A percentile compares a stretch with the other conserved stretches of the same genome.
phyloP scores from a whole-genome alignment of 176 grass and related monocot species.

The Urochloa ruziziensis region DNA sequence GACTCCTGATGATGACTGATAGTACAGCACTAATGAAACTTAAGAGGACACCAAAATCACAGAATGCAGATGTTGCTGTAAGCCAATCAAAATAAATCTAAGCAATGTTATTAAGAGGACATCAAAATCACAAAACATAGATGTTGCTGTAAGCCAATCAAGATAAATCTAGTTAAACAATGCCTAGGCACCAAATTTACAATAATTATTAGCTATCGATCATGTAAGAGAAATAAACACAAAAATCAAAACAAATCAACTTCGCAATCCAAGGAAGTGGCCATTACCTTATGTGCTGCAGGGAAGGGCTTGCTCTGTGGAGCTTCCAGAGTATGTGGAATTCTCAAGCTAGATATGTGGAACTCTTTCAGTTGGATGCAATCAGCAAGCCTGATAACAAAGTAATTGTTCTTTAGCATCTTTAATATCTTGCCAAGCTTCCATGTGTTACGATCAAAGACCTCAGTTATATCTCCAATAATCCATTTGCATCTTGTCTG shows the following conservation, averaged over 20 bases:
- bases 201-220: background rate
- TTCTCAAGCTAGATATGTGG: constrained; percentile 56
- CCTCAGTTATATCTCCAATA: constrained; percentile 67
- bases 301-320: constrained; percentile 15
- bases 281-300: constrained; percentile 33
- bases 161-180: background rate
- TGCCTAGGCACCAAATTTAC: background rate
- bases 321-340: constrained; percentile 29
- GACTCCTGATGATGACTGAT: background rate
- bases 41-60: background rate
- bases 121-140: background rate
- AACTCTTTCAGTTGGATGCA: constrained; percentile 71
- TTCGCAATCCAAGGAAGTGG: background rate
- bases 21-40: background rate
- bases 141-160: background rate
- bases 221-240: background rate
- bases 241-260: background rate
- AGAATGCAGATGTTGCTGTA: background rate
- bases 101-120: background rate
- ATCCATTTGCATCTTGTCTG: constrained; percentile 51
- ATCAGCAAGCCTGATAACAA: constrained; percentile 52
- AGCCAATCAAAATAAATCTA: background rate
- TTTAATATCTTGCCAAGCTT: constrained; percentile 64
- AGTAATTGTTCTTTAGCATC: constrained; percentile 45
- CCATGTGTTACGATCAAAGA: constrained; percentile 59